These are phyloP conservation scores for Boletus eberwhitei DNA, from an alignment of 768 basidiomycete species.

Conservation along the genomic window DNA sequence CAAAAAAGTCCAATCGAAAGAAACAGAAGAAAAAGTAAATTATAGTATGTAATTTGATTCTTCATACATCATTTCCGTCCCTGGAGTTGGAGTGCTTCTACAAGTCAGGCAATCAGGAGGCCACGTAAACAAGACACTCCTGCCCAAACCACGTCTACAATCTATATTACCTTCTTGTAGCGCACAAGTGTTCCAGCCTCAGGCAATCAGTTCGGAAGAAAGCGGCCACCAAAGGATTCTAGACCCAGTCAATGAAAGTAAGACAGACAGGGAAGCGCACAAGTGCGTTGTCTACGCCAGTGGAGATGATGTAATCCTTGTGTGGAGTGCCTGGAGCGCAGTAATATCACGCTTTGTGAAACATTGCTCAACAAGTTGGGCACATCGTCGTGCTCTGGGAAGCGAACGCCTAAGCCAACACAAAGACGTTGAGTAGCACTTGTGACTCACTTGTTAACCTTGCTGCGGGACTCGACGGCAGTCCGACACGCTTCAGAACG, in stretches of 20 bases:
- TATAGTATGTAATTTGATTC: conserved; percentile 7
- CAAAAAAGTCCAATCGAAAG: conserved; percentile 43
- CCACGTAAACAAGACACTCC: background rate
- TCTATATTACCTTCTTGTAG: background rate
- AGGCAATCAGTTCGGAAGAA: background rate
- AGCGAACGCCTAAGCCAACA: background rate
- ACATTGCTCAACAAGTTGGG: conserved; percentile 27
- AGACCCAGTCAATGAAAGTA: background rate
- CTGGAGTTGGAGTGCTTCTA: background rate
- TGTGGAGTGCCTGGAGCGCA: conserved; percentile 21
- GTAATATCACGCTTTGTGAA: conserved; percentile 17
- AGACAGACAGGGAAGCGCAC: background rate
- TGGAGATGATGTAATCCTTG: conserved; percentile 8
- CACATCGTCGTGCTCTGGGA: conserved; percentile 28
- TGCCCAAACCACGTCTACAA: background rate
- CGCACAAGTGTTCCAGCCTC: background rate
- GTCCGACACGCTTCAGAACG: conserved; percentile 54
- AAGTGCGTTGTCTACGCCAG: conserved; percentile 4
- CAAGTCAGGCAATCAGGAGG: background rate
- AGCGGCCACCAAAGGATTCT: background rate
- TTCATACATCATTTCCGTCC: background rate
- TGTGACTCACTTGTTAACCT: conserved; percentile 45
- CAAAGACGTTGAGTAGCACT: background rate
- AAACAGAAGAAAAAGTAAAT: conserved; percentile 41
- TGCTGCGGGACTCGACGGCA: conserved; percentile 48